phyloP scores from a whole-genome alignment of 228 moss, liverwort and hornwort genomes.

The Sphagnum magellanicum region DNA sequence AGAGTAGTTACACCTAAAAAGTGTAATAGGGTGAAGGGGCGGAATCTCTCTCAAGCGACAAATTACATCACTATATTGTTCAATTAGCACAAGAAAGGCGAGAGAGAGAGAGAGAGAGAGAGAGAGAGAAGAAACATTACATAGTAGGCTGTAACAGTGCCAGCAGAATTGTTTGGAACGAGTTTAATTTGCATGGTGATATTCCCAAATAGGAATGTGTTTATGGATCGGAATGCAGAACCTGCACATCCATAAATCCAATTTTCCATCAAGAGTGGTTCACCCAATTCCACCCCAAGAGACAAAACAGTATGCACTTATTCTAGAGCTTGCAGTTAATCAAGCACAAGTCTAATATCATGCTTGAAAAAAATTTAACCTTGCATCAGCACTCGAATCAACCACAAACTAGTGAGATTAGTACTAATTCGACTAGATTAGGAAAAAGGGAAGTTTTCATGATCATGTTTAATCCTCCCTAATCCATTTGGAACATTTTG shows the following conservation, averaged over 20 bases:
- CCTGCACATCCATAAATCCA: constrained; percentile 10
- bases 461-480: no score
- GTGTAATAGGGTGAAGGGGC: no score
- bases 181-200: constrained; percentile 62
- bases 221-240: constrained; percentile 43
- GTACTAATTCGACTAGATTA: background rate
- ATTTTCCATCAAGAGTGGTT: no score
- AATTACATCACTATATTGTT: no score
- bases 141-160: constrained; percentile 59
- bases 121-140: constrained; percentile 15
- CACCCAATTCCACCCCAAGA: background rate
- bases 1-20: no score
- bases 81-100: background rate
- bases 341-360: background rate
- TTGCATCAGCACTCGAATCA: background rate
- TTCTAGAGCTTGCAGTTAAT: background rate
- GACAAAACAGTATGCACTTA: background rate
- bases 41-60: no score
- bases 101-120: background rate
- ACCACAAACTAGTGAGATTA: background rate
- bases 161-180: constrained; percentile 43
- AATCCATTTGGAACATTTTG: no score
- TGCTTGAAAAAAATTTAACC: background rate
- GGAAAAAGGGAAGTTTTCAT: no score
- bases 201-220: constrained; percentile 40